phyloP scores from a whole-genome alignment of 1,284 basidiomycete genomes.

The Trichosporon ovoides region DNA sequence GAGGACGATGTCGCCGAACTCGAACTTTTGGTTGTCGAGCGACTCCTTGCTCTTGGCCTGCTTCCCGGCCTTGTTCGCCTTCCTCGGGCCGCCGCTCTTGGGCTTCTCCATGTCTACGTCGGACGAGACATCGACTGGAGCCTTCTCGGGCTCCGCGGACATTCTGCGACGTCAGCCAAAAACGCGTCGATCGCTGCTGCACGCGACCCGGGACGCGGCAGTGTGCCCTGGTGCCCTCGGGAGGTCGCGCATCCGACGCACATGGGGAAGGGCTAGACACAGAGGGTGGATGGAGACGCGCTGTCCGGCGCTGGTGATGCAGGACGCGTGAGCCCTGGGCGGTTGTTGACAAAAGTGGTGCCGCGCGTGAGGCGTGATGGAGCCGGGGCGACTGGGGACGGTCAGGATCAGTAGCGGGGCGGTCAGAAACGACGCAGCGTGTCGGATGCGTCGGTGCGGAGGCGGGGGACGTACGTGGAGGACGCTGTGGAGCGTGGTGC shows the following conservation, averaged over 20 bases:
- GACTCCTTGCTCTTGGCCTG: constrained; percentile 18
- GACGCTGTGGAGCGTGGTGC: background rate
- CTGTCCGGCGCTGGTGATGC: background rate
- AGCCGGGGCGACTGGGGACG: background rate
- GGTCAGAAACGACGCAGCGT: background rate
- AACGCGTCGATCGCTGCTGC: background rate
- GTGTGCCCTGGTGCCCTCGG: background rate
- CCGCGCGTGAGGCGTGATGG: background rate
- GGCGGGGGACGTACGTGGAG: background rate
- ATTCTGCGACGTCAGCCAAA: constrained; percentile 9
- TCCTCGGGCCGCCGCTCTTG: constrained; percentile 39
- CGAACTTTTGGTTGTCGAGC: constrained; percentile 48
- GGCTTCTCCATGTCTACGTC: constrained; percentile 33
- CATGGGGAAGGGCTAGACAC: background rate
- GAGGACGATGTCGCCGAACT: constrained; percentile 73
- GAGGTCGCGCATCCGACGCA: background rate
- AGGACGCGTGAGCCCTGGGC: background rate
- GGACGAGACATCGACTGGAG: constrained; percentile 10
- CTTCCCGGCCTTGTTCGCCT: constrained; percentile 22
- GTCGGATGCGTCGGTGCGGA: background rate
- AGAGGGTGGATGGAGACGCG: background rate
- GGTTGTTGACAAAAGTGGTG: constrained; percentile 1
- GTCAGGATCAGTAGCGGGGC: background rate
- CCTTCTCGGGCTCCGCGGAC: constrained; percentile 20
- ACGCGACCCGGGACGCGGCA: background rate